phyloP scores from a whole-genome alignment of 179 eudicot species.

The Spinacia oleracea region DNA sequence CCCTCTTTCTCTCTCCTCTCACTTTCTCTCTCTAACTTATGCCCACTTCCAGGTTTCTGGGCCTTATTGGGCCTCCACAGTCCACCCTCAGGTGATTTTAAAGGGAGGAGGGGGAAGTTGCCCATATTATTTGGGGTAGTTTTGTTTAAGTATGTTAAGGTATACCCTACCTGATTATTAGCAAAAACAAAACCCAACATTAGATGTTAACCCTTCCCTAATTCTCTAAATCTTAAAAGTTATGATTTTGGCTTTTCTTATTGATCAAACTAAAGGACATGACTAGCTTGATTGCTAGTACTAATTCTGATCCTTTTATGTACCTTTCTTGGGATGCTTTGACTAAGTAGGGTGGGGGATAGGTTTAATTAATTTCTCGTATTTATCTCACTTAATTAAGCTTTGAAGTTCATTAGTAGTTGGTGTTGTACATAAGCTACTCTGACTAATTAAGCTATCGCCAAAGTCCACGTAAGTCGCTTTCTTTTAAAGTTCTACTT shows the following conservation, averaged over 20 bases:
- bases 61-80: conserved; percentile 35
- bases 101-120: not conserved
- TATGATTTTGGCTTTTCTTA: conserved; percentile 20
- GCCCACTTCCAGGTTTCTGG: conserved; percentile 13
- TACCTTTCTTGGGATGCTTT: conserved; percentile 6
- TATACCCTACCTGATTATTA: conserved; percentile 21
- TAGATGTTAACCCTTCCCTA: conserved; percentile 15
- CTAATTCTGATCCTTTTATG: conserved; percentile 20
- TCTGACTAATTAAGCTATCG: not conserved
- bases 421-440: not conserved
- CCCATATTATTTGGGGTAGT: conserved; percentile 11
- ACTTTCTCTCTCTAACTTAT: not conserved
- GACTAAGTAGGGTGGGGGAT: not conserved
- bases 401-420: not conserved
- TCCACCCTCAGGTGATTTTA: conserved; percentile 30
- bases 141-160: not conserved
- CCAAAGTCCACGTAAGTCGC: no score
- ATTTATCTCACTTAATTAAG: not conserved
- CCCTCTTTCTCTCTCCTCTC: not conserved
- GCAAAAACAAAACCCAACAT: conserved; percentile 10
- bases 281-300: conserved; percentile 9
- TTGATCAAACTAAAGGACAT: conserved; percentile 21
- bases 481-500: no score
- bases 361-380: not conserved
- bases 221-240: not conserved